Conservation (phyloP, 1,139 yeast species). For the Kodamaea anthophila region DNA sequence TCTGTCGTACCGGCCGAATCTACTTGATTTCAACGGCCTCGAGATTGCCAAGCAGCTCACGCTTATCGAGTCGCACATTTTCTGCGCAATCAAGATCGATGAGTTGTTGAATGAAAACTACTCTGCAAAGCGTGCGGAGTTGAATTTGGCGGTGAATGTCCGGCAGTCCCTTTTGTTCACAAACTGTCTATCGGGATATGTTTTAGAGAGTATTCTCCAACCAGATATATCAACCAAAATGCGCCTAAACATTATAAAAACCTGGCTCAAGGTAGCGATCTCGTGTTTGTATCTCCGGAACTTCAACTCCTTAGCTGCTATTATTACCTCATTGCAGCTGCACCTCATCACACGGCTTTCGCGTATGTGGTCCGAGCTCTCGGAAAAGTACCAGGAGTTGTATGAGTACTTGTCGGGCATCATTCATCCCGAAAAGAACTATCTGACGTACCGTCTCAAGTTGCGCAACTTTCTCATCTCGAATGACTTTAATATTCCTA, state of each 20-base stretch:
- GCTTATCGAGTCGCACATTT: conserved; percentile 67
- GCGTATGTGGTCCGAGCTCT: conserved; percentile 59
- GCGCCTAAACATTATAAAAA: conserved; percentile 57
- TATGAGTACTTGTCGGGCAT: conserved; percentile 65
- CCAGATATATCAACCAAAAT: conserved; percentile 45
- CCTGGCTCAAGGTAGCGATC: conserved; percentile 81
- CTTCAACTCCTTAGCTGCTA: conserved; percentile 84
- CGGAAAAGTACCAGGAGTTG: conserved; percentile 59
- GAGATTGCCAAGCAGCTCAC: conserved; percentile 86
- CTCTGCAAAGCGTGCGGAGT: conserved; percentile 55
- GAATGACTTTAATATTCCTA: conserved; percentile 55
- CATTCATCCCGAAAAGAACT: conserved; percentile 81
- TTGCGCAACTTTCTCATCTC: conserved; percentile 50
- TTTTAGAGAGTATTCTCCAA: conserved; percentile 67
- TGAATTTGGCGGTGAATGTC: conserved; percentile 68
- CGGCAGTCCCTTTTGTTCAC: conserved; percentile 65
- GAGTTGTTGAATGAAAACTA: conserved; percentile 75
- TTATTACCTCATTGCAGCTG: conserved; percentile 77
- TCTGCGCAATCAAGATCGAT: conserved; percentile 58
- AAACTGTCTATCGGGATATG: conserved; percentile 75
- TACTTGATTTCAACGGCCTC: conserved; percentile 67
- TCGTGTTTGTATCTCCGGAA: conserved; percentile 78
- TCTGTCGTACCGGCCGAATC: conserved; percentile 43
- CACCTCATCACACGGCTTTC: conserved; percentile 68
- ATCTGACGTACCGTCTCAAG: conserved; percentile 65